Evolutionary conservation across 306 rosid species (phyloP).

Genomic region (Dalbergia oliveri): DNA sequence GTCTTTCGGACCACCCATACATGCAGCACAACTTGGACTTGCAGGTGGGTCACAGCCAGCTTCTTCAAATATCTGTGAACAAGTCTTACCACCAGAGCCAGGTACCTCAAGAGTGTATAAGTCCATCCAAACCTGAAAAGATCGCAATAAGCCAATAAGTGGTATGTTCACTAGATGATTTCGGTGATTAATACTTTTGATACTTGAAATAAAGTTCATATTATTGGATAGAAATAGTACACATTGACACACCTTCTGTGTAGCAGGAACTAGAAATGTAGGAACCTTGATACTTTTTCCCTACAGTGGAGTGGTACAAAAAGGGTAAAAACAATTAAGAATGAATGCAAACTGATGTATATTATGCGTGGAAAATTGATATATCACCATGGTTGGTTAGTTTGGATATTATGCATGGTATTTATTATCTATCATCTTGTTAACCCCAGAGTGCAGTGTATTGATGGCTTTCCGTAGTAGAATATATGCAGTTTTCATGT

Average conservation of each 20-base stretch:
- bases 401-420: background rate
- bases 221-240: constrained; percentile 5
- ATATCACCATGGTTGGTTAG: too few species aligned
- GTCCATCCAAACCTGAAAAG: constrained; percentile 87
- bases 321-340: background rate
- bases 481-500: background rate
- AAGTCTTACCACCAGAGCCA: constrained; percentile 88
- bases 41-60: constrained; percentile 94
- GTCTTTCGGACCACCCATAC: constrained; percentile 91
- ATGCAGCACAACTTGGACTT: constrained; percentile 91
- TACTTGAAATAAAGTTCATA: background rate
- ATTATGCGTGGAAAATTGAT: background rate
- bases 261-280: constrained; percentile 91
- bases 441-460: background rate
- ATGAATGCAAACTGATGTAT: background rate
- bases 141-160: background rate
- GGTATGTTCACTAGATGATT: background rate
- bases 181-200: constrained; percentile 4
- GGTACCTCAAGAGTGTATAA: constrained; percentile 76
- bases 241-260: constrained; percentile 69
- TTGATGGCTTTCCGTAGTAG: background rate
- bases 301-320: constrained; percentile 46
- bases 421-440: background rate
- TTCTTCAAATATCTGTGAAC: constrained; percentile 93
- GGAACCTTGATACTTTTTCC: constrained; percentile 83